Evolutionary conservation across 2,329 filamentous ascomycete genomes (phyloP).

Genomic region (Neonectria faginata): DNA sequence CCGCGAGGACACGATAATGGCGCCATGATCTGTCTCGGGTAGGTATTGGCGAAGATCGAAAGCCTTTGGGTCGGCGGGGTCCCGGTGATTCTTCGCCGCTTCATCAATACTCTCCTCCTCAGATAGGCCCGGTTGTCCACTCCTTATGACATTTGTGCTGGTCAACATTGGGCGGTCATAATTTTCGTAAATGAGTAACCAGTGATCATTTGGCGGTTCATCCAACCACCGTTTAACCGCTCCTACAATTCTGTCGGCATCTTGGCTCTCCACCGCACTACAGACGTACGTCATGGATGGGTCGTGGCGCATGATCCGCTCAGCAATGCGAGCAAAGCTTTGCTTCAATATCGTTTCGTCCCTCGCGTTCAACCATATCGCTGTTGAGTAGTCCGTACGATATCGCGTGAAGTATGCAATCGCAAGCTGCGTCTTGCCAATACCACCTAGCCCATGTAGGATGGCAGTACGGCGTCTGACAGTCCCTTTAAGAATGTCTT

Average conservation of each 20-base stretch:
- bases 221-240: constrained; percentile 55
- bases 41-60: constrained; percentile 1
- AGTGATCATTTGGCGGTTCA: constrained; percentile 49
- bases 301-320: constrained; percentile 46
- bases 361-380: constrained; percentile 58
- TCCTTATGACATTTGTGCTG: neutral
- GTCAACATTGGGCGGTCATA: neutral
- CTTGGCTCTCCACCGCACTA: constrained; percentile 37
- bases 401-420: constrained; percentile 52
- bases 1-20: neutral
- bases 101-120: neutral
- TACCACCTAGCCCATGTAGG: constrained; percentile 57
- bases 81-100: neutral
- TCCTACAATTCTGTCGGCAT: constrained; percentile 44
- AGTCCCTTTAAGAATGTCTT: constrained; percentile 20
- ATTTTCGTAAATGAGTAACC: constrained; percentile 52
- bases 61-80: constrained; percentile 3
- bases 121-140: neutral
- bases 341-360: constrained; percentile 51
- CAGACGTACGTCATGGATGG: constrained; percentile 40
- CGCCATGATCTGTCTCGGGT: constrained; percentile 1
- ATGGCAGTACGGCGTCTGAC: constrained; percentile 40
- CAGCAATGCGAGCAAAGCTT: constrained; percentile 48
- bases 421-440: constrained; percentile 58
- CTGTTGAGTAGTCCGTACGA: constrained; percentile 50